Conservation (phyloP, 2,329 filamentous ascomycete genomes). For the Microcyclosporella mali region DNA sequence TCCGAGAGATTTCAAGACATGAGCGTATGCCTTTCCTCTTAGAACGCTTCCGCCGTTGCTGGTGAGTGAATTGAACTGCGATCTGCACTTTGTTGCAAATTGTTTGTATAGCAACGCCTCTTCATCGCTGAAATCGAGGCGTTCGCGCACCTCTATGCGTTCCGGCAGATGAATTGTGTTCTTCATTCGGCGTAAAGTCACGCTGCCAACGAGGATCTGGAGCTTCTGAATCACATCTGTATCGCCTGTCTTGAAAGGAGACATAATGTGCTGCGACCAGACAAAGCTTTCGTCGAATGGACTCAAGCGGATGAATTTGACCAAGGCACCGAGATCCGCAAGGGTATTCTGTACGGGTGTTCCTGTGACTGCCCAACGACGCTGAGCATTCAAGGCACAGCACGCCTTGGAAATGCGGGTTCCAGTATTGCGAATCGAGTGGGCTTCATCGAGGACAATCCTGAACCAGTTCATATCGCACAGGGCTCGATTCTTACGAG, state of each 20-base stretch:
- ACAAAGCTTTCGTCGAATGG: constrained; percentile 74
- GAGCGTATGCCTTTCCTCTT: constrained; percentile 76
- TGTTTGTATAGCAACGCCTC: constrained; percentile 76
- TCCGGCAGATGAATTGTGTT: constrained; percentile 79
- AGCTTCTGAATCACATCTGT: constrained; percentile 77
- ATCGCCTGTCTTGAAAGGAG: constrained; percentile 81
- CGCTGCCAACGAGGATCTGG: constrained; percentile 84
- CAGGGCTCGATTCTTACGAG: constrained; percentile 54
- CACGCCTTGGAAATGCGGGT: constrained; percentile 81
- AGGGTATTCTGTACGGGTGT: constrained; percentile 92
- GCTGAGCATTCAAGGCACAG: constrained; percentile 68
- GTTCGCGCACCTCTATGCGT: constrained; percentile 65
- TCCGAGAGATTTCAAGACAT: constrained; percentile 86
- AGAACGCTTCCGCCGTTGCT: constrained; percentile 50
- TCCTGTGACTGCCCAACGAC: constrained; percentile 94
- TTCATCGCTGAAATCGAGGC: constrained; percentile 66
- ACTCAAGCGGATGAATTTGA: constrained; percentile 75
- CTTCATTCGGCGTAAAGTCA: constrained; percentile 85
- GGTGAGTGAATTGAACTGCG: constrained; percentile 72
- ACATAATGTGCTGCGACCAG: constrained; percentile 74
- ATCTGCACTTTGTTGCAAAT: constrained; percentile 74
- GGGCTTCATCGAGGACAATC: constrained; percentile 88
- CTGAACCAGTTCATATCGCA: constrained; percentile 85
- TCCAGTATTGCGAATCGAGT: constrained; percentile 81
- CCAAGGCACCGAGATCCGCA: constrained; percentile 79